These are phyloP conservation scores for Cladosporium halotolerans DNA, from an alignment of 2,329 filamentous ascomycete genomes.

Conservation along the genomic window DNA sequence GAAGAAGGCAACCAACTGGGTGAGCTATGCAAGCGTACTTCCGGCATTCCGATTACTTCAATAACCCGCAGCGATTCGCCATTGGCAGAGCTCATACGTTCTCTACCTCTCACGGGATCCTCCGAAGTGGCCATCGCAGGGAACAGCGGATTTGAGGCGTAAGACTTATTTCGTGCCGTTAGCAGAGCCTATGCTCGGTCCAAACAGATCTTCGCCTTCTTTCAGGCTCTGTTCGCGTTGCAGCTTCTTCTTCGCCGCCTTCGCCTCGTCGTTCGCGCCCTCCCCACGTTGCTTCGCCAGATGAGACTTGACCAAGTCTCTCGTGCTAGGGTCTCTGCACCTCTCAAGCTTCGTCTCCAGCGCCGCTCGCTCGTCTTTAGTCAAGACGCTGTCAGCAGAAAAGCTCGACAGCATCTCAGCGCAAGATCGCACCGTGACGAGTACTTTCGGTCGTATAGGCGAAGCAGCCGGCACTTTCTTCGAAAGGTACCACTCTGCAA, in stretches of 20 bases:
- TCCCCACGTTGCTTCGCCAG: slow-evolving; percentile 45
- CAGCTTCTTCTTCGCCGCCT: slow-evolving; percentile 40
- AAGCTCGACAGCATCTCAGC: slow-evolving; percentile 33
- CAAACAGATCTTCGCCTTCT: slow-evolving; percentile 40
- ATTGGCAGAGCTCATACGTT: too few relatives aligned
- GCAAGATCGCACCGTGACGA: slow-evolving; percentile 35
- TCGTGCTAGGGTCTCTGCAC: slow-evolving; percentile 68
- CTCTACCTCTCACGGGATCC: too few relatives aligned
- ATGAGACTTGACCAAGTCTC: slow-evolving; percentile 64
- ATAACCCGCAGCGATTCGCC: too few relatives aligned
- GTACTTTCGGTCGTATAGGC: slow-evolving; percentile 28
- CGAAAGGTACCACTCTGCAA: slow-evolving; percentile 46
- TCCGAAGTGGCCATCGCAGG: too few relatives aligned
- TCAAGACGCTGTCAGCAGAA: slow-evolving; percentile 21
- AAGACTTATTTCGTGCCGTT: too few relatives aligned
- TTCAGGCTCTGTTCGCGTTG: slow-evolving; percentile 35
- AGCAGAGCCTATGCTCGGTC: slow-evolving; percentile 22
- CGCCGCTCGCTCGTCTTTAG: slow-evolving; percentile 26
- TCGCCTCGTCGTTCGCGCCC: slow-evolving; percentile 32
- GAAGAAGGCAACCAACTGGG: too few relatives aligned
- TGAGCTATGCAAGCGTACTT: too few relatives aligned
- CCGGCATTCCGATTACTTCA: too few relatives aligned
- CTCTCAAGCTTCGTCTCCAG: slow-evolving; percentile 63
- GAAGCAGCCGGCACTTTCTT: slow-evolving; percentile 34
- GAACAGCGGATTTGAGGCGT: too few relatives aligned